Base-by-base conservation (phyloP, 805 yeast genomes). In the Lipomyces oligophaga region DNA sequence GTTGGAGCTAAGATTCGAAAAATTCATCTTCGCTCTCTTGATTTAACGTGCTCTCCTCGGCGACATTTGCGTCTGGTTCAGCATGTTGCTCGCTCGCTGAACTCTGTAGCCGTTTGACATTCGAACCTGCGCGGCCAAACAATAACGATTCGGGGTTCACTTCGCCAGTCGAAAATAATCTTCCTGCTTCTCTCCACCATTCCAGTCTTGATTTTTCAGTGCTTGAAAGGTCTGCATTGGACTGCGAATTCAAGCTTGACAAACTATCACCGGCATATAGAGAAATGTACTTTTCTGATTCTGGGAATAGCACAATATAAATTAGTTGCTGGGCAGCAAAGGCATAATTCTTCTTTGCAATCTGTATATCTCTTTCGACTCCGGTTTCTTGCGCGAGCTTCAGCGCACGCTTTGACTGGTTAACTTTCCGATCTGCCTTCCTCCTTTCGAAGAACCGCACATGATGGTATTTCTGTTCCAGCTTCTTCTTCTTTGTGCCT, bases 401-500 rank as follows among this genome's bases (percentile, higher is more conserved):
- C 34, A 48, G n/a, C 16, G 30, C 27, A 18, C 38, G 41, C 18
- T 43, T 15, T 10, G 44, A 41, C 35, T 44, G 27, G 7, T 35
- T 36, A 27, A 57, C 47, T 27, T 47, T 57, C 34, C 60, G 44
- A 21, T 50, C 49, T 5, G 60, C 59, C 34, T 57, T 57, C 40
- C 59, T 35, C 19, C 56, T 28, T 39, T 57, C 62, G 53, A 93
- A 86, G 63, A 93, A 93, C 56, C 90, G 76, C 39, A 93, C 87
- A 89, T 87, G 88, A 63, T 87, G 96, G 64, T 93, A 93, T 67
- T 82, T 85, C 57, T 80, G 76, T 10, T 86, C 78, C 32, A 72
- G 67, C 43, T 75, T 72, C 53, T 73, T 75, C 15, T 77, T 75
- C 55, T 69, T 72, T 38, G 70, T 67, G 25, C 67, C 66, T 31